Percentiles rank a stretch among this genome's conserved stretches.
Evolutionary conservation across 1,284 basidiomycete species (phyloP).

Genomic region (Trichosporon inkin): DNA sequence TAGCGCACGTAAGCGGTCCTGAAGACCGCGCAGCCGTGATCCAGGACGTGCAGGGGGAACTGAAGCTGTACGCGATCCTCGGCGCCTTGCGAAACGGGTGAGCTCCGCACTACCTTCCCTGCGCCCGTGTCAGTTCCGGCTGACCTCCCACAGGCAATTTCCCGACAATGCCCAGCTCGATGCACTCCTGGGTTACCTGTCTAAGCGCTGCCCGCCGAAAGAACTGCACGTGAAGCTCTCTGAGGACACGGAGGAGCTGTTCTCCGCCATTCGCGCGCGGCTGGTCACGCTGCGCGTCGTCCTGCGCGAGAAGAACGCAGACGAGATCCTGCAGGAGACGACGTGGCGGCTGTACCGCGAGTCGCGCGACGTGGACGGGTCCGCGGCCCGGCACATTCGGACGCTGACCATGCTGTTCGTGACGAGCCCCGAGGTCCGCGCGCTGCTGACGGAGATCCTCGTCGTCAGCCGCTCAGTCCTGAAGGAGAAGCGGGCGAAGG

Average conservation of each 20-base stretch:
- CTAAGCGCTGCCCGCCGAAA: neutral
- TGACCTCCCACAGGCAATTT: neutral
- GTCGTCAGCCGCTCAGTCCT: neutral
- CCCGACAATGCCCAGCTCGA: conserved; percentile 1
- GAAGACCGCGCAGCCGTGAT: neutral
- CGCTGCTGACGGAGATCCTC: conserved; percentile 1
- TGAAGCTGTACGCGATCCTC: conserved; percentile 67
- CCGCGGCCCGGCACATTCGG: conserved; percentile 8
- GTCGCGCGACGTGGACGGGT: conserved; percentile 2
- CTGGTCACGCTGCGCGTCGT: conserved; percentile 10
- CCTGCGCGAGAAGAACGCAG: conserved; percentile 17
- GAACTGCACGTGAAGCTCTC: neutral
- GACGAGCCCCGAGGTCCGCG: conserved; percentile 14
- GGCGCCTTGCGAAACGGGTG: conserved; percentile 68
- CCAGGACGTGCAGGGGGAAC: conserved; percentile 49
- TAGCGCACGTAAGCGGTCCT: conserved; percentile 4
- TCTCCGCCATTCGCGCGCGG: neutral
- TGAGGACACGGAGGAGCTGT: neutral
- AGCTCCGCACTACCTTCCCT: conserved; percentile 19
- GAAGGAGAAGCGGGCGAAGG: neutral
- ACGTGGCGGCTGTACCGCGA: conserved; percentile 11
- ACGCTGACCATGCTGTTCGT: conserved; percentile 9
- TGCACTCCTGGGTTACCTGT: neutral
- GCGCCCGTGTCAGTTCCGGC: neutral
- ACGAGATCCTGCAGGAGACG: conserved; percentile 20